Conservation (phyloP, 169 alveolate genomes). For the Plasmodium blacklocki region DNA sequence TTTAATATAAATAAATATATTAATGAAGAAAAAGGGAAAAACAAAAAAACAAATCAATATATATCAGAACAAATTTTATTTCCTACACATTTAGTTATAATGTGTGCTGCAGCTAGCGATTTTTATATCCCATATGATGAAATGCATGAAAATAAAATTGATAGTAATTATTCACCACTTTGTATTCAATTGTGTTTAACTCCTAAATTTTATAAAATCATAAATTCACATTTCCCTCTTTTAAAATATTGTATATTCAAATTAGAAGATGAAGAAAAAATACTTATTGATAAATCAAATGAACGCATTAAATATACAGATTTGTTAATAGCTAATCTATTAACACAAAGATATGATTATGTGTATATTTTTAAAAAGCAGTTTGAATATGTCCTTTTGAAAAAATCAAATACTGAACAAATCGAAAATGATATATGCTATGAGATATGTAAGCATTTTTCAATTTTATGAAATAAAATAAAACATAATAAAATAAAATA, state of each 20-base stretch:
- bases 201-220: conserved; percentile 48
- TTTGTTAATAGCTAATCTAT: conserved; percentile 45
- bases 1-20: too few species aligned
- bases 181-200: conserved; percentile 14
- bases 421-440: conserved; percentile 36
- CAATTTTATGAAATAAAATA: too few species aligned
- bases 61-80: neutral
- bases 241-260: conserved; percentile 41
- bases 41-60: neutral
- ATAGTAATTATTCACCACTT: conserved; percentile 15
- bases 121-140: conserved; percentile 84
- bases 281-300: conserved; percentile 10
- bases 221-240: conserved; percentile 18
- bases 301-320: conserved; percentile 38
- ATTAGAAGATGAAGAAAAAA: conserved; percentile 38
- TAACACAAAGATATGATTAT: conserved; percentile 14
- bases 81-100: conserved; percentile 68
- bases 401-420: neutral
- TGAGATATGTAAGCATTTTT: conserved; percentile 15
- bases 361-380: conserved; percentile 20
- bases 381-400: conserved; percentile 10
- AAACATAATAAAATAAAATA: too few species aligned
- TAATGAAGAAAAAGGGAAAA: too few species aligned
- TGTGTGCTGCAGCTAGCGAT: conserved; percentile 93
- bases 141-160: conserved; percentile 48